These are phyloP conservation scores for Nannochloropsis salina DNA, from an alignment of 108 stramenopile species.

Conservation along the genomic window DNA sequence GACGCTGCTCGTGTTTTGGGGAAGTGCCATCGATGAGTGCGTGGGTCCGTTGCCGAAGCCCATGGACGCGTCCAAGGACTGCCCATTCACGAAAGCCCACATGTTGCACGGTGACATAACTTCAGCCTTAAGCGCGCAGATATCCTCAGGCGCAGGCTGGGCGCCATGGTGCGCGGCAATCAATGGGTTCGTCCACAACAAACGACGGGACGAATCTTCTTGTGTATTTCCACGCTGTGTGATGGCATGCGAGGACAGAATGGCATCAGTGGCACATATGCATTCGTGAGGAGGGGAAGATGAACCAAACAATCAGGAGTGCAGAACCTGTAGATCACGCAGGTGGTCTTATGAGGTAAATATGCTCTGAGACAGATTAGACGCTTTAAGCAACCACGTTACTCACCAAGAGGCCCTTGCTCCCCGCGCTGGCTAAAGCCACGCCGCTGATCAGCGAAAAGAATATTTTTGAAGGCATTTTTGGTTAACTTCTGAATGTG, in stretches of 20 bases:
- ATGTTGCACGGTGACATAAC: slow-evolving; percentile 4
- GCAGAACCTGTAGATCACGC: too few relatives aligned
- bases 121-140: neutral
- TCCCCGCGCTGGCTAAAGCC: neutral
- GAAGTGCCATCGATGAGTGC: neutral
- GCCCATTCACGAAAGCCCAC: slow-evolving; percentile 11
- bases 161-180: neutral
- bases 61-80: slow-evolving; percentile 10
- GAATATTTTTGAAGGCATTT: neutral
- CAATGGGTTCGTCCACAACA: neutral
- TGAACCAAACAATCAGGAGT: neutral
- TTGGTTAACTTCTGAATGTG: too few relatives aligned
- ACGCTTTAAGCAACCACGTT: neutral
- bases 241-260: too few relatives aligned
- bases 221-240: too few relatives aligned
- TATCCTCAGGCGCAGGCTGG: neutral
- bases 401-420: neutral
- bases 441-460: neutral
- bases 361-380: too few relatives aligned
- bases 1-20: neutral
- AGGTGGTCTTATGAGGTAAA: too few relatives aligned
- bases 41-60: neutral
- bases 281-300: neutral
- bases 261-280: neutral
- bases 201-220: slow-evolving; percentile 15